Base-by-base conservation (phyloP, 495 filamentous ascomycete genomes). In the Talaromyces trachyspermus region DNA sequence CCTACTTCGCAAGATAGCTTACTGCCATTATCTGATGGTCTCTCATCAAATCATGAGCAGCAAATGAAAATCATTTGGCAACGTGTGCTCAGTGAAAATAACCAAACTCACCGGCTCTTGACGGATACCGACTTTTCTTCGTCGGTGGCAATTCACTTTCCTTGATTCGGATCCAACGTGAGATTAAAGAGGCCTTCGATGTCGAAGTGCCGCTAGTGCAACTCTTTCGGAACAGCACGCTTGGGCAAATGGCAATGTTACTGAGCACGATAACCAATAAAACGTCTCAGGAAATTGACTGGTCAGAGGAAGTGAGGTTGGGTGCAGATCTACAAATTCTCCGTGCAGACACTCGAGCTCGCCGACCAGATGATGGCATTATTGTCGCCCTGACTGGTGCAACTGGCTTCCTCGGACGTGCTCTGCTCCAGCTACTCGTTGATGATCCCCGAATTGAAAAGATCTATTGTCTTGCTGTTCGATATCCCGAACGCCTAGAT, bases 381-480 rank as follows among this genome's bases (percentile, higher is more conserved):
- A 38, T 41, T 11, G 30, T 69, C 12, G 32, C 64, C 3, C 52
- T 67, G 5, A 67, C 65, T 3, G 65, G 65, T 0, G 58, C 62
- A 12, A 66, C 67, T 0, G 64, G 68, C 2, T 67, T 60, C 42
- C 48, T 70, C 20, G 66, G 65, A 7, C 48, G 48, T 8, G 51
- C 47, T n/a, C 51, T 70, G n/a, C 35, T 71, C 1, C 52, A 33
- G 0, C 24, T 49, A 0, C 54, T 69, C 1, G 9, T 68, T 0
- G n/a, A 52, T 0, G 53, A 61, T 24, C 49, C 54, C 3, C 37
- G 20, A 0, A 43, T 70, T 17, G 19, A 49, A 0, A 9, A 17
- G 0, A 30, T 71, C 4, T 50, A 68, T 35, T 71, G 68, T 37
- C 23, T 69, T 12, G 65, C 63, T 6, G 57, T 65, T 18, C 49